Conservation (phyloP, 805 yeast genomes). For the Candida nanaspora region DNA sequence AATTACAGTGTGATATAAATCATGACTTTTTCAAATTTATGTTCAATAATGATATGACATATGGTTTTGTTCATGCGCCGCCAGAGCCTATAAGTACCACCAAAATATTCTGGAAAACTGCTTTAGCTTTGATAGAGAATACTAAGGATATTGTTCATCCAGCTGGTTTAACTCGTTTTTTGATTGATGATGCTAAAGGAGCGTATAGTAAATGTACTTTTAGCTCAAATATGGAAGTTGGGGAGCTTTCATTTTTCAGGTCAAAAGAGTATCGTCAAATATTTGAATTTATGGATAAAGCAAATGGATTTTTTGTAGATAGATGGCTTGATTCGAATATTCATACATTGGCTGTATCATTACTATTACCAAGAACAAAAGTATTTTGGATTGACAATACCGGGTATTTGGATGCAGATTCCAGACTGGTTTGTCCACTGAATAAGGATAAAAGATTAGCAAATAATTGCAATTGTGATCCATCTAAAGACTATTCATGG, state of each 20-base stretch:
- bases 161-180: slow-evolving; percentile 32
- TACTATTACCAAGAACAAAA: slow-evolving; percentile 35
- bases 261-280: slow-evolving; percentile 36
- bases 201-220: slow-evolving; percentile 46
- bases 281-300: slow-evolving; percentile 37
- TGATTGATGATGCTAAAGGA: slow-evolving; percentile 29
- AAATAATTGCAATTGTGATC: slow-evolving; percentile 18
- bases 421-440: slow-evolving; percentile 14
- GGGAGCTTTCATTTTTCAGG: slow-evolving; percentile 42
- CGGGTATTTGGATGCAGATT: slow-evolving; percentile 12
- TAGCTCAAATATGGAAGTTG: slow-evolving; percentile 56
- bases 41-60: slow-evolving; percentile 31
- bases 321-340: slow-evolving; percentile 54
- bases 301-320: slow-evolving; percentile 51
- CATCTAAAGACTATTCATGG: slow-evolving; percentile 33
- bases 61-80: slow-evolving; percentile 34
- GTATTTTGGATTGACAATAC: slow-evolving; percentile 45
- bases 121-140: slow-evolving; percentile 33
- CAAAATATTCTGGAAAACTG: slow-evolving; percentile 32
- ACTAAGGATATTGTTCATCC: slow-evolving; percentile 33
- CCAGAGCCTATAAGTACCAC: slow-evolving; percentile 14
- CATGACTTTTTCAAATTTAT: slow-evolving; percentile 44
- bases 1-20: slow-evolving; percentile 46
- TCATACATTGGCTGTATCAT: slow-evolving; percentile 30
- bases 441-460: slow-evolving; percentile 6